phyloP scores from a whole-genome alignment of 1,284 basidiomycete genomes.

The Ganoderma sp. region DNA sequence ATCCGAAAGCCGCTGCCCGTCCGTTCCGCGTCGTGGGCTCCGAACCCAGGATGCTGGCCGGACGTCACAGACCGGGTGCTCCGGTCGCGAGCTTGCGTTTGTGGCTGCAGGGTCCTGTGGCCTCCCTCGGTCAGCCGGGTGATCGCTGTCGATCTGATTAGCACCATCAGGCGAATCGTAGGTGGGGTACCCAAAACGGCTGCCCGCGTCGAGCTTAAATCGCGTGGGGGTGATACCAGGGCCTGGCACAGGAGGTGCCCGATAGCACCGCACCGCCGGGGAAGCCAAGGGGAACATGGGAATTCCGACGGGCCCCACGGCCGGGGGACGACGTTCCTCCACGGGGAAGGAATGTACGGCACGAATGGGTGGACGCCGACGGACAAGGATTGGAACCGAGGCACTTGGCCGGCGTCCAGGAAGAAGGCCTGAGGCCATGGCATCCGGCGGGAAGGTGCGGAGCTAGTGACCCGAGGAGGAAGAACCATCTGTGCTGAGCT shows the following conservation, averaged over 20 bases:
- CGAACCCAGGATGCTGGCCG: constrained; percentile 6
- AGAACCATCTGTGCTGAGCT: background rate
- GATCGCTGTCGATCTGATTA: constrained; percentile 39
- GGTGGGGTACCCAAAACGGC: background rate
- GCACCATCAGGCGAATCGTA: constrained; percentile 25
- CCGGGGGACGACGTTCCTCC: constrained; percentile 1
- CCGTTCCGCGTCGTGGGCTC: constrained; percentile 11
- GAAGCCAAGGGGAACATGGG: background rate
- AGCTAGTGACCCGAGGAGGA: background rate
- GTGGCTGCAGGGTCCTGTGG: constrained; percentile 13
- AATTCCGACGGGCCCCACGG: background rate
- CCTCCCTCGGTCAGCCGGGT: constrained; percentile 21
- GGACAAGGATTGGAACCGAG: constrained; percentile 4
- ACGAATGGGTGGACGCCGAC: background rate
- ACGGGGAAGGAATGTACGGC: background rate
- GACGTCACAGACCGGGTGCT: constrained; percentile 9
- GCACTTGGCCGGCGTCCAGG: background rate
- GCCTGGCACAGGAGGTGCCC: constrained; percentile 13
- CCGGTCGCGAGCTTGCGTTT: constrained; percentile 6
- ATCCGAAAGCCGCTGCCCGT: constrained; percentile 6
- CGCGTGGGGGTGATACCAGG: constrained; percentile 31
- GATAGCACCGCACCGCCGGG: constrained; percentile 7
- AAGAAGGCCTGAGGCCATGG: background rate
- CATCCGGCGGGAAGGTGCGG: constrained; percentile 2
- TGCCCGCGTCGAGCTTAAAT: constrained; percentile 34